Evolutionary conservation across 78 protist genomes (phyloP), one percentile per base, ranked within the genome.

Genomic region (Anaeramoeba flamelloides): DNA sequence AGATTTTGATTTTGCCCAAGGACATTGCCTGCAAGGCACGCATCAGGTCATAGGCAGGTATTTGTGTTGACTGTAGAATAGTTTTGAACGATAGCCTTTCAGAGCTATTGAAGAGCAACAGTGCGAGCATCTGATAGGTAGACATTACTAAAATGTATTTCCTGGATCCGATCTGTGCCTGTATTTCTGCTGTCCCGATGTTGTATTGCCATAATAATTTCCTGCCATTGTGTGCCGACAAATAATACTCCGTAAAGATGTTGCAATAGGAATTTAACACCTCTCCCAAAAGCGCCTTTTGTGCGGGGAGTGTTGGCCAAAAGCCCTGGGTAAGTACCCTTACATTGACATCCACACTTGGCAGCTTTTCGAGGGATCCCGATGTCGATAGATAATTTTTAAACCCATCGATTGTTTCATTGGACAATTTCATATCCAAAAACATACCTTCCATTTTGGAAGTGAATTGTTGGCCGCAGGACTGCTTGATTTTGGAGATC

Each of bases 391-490:
- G 17, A 53, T 53, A 53, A 17, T 53, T 53, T 17, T 53, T 53
- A 53, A 53, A 53, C 17, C 69, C 69, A 53, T 53, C 69, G 17
- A 53, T 8, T 53, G 69, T 17, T 8, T 53, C 69, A 26, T 53
- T 53, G 8, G 69, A 53, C 69, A 53, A 17, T 17, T 17, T 8
- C 69, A 53, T 53, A 17, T 53, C 69, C 17, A 17, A 26, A 17
- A 53, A 53, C 69, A 53, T 53, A 8, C 69, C 69, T 53, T 53
- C 69, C 69, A 53, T 53, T 17, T 53, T 53, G 69, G 69, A 53
- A 26, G 69, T 53, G 69, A 53, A 53, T 53, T 53, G 69, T 26
- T 53, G 8, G 34, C 69, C 69, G 69, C 69, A 53, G 8, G 8
- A 8, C 69, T 53, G 69, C 69, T 53, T 53, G 69, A 53, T 26